Percentiles rank a stretch among this genome's conserved stretches.
phyloP scores from a whole-genome alignment of 257 asterid species.

The Solanum dulcamara region DNA sequence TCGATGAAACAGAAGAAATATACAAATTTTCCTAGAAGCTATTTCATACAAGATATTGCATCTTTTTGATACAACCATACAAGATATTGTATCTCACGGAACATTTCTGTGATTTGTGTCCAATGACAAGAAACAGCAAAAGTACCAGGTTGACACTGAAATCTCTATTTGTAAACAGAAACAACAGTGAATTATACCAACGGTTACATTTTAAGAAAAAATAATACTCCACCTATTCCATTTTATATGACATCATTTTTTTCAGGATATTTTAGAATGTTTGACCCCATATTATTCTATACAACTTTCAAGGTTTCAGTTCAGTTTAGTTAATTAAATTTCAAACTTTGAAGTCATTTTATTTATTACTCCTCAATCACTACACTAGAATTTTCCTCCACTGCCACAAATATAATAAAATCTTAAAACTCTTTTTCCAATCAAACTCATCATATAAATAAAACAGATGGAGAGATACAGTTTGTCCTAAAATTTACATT shows the following conservation, averaged over 20 bases:
- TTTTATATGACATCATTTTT: not conserved
- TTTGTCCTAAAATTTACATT: not conserved
- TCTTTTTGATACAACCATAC: no score
- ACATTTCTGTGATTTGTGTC: not conserved
- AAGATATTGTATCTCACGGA: not conserved
- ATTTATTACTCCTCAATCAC: not conserved
- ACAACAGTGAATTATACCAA: not conserved
- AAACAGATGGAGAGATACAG: not conserved
- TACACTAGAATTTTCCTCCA: not conserved
- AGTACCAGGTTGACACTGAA: not conserved
- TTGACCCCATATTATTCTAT: not conserved
- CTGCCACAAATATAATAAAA: not conserved
- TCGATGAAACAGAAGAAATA: not conserved
- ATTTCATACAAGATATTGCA: not conserved
- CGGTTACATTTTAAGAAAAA: not conserved
- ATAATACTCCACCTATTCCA: not conserved
- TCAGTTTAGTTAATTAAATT: not conserved
- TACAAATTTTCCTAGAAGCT: not conserved
- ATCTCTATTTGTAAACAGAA: not conserved
- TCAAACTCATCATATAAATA: not conserved
- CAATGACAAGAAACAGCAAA: not conserved
- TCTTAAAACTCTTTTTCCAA: not conserved
- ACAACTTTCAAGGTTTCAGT: not conserved
- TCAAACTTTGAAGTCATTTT: not conserved
- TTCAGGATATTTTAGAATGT: not conserved